A percentile compares a stretch with the other conserved stretches of the same genome.
These are phyloP conservation scores for Phialemonium atrogriseum DNA, from an alignment of 2,329 filamentous ascomycete species.

Conservation along the genomic window DNA sequence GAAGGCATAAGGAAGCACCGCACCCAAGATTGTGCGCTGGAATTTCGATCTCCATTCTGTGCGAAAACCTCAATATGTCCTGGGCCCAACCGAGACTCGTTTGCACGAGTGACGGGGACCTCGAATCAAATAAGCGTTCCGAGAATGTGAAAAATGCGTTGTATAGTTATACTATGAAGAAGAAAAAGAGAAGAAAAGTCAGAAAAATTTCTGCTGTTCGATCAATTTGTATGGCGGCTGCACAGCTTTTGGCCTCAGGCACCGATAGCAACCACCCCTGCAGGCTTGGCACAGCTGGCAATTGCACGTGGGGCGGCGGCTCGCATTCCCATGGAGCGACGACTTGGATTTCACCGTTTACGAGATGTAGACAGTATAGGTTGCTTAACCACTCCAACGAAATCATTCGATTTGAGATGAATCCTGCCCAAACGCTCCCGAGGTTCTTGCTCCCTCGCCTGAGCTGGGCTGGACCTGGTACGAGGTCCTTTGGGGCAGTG, in stretches of 20 bases:
- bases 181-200: slow-evolving; percentile 19
- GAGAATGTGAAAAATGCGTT: slow-evolving; percentile 42
- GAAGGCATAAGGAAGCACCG: slow-evolving; percentile 32
- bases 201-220: slow-evolving; percentile 8
- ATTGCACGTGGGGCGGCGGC: too few species aligned
- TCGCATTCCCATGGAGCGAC: too few species aligned
- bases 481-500: slow-evolving; percentile 8
- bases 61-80: slow-evolving; percentile 34
- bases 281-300: too few species aligned
- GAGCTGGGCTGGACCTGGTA: slow-evolving; percentile 35
- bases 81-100: slow-evolving; percentile 25
- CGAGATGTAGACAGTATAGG: too few species aligned
- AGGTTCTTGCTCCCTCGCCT: slow-evolving; percentile 46
- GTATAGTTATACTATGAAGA: slow-evolving; percentile 35
- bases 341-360: too few species aligned
- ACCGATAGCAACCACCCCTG: neutral
- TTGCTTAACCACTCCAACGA: too few species aligned
- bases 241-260: slow-evolving; percentile 7
- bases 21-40: slow-evolving; percentile 44
- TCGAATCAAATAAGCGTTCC: slow-evolving; percentile 33
- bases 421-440: slow-evolving; percentile 34
- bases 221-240: too few species aligned
- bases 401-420: slow-evolving; percentile 13
- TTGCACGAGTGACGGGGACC: slow-evolving; percentile 20
- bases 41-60: slow-evolving; percentile 38